phyloP scores from a whole-genome alignment of 164 flowering plant genomes.

The Stephania cephalantha region DNA sequence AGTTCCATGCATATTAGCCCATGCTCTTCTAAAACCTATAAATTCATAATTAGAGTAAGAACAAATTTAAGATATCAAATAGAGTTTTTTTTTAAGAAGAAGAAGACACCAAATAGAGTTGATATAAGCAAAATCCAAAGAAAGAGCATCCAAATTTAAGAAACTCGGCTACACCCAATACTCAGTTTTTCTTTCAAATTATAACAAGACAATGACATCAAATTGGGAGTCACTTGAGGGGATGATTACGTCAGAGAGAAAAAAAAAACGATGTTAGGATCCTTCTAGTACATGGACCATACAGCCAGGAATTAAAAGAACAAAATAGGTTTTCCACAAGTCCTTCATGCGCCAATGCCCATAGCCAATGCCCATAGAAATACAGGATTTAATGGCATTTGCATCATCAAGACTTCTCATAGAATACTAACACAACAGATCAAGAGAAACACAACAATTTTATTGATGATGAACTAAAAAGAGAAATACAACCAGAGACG shows the following conservation, averaged over 20 bases:
- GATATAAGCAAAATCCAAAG: not conserved
- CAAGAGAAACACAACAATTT: no score
- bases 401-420: not conserved
- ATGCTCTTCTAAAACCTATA: conserved; percentile 89
- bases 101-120: conserved; percentile 1
- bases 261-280: not conserved
- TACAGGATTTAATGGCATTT: not conserved
- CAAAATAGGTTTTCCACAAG: not conserved
- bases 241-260: not conserved
- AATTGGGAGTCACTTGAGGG: not conserved
- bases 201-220: not conserved
- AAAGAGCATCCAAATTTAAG: not conserved
- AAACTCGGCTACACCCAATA: not conserved
- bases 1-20: conserved; percentile 71
- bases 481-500: no score
- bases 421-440: no score
- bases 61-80: conserved; percentile 7
- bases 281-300: not conserved
- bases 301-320: not conserved
- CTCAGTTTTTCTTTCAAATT: not conserved
- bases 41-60: conserved; percentile 9
- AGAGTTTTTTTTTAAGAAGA: not conserved
- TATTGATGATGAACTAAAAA: no score
- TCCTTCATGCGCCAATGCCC: not conserved
- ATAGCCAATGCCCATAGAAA: not conserved